Percentiles rank a stretch among this genome's conserved stretches.
phyloP scores from a whole-genome alignment of 148 eudicot genomes.

The Amaranthus palmeri region DNA sequence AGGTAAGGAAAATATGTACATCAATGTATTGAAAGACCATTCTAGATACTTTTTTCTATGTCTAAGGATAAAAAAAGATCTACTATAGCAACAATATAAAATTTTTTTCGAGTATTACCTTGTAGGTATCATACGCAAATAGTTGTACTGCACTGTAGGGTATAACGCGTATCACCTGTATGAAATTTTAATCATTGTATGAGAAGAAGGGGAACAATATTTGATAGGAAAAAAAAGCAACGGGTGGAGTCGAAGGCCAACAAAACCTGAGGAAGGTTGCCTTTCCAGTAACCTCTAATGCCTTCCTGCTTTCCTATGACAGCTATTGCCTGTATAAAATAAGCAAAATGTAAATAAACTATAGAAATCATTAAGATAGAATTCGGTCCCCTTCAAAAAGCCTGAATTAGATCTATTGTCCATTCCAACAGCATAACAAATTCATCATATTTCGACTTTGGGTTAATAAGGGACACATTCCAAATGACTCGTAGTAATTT shows the following conservation, averaged over 20 bases:
- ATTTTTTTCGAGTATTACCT: constrained; percentile 41
- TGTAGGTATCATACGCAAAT: constrained; percentile 82
- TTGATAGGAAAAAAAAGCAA: neutral
- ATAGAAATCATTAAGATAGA: neutral
- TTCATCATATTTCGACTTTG: too few species aligned
- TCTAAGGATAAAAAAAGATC: too few species aligned
- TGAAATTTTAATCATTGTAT: neutral
- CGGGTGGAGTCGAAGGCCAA: neutral
- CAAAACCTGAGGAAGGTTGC: constrained; percentile 91
- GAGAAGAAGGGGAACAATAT: neutral
- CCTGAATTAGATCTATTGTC: too few species aligned
- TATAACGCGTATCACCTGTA: constrained; percentile 78
- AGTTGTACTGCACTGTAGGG: constrained; percentile 94
- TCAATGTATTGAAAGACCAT: constrained; percentile 17
- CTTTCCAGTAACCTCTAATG: constrained; percentile 92
- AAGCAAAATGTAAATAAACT: neutral
- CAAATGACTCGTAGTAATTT: too few species aligned
- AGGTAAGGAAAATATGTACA: constrained; percentile 17
- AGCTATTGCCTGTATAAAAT: constrained; percentile 50
- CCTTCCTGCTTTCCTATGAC: constrained; percentile 81
- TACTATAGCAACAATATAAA: neutral
- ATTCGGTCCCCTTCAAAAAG: neutral
- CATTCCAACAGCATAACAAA: too few species aligned
- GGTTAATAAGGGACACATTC: too few species aligned
- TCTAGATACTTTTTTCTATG: too few species aligned